Conservation (phyloP, 2,329 filamentous ascomycete genomes). For the Talaromyces sp. region DNA sequence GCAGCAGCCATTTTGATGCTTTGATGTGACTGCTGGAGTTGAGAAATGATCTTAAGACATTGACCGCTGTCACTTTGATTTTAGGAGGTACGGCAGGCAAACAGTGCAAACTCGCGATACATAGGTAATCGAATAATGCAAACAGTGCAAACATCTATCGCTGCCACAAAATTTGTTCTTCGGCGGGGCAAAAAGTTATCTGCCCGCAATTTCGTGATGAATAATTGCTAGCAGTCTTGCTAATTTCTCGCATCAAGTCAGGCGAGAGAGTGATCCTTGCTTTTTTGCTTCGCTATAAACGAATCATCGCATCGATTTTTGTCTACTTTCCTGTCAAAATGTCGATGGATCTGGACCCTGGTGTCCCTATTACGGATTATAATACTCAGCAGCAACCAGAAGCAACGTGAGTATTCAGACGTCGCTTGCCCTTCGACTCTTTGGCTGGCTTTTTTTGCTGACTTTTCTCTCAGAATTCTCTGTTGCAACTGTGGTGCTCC, state of each 20-base stretch:
- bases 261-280: neutral
- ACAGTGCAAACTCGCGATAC: constrained; percentile 17
- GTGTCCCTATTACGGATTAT: constrained; percentile 48
- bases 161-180: constrained; percentile 12
- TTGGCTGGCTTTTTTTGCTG: constrained; percentile 21
- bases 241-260: neutral
- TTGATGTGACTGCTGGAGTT: neutral
- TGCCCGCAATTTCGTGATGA: constrained; percentile 12
- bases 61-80: neutral
- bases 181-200: constrained; percentile 19
- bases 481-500: constrained; percentile 97
- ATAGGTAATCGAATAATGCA: constrained; percentile 5
- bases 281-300: neutral
- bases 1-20: constrained; percentile 10
- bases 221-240: neutral
- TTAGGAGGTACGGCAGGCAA: constrained; percentile 3
- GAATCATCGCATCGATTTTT: neutral
- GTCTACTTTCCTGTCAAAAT: constrained; percentile 32
- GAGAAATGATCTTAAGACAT: neutral
- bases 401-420: constrained; percentile 50
- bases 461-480: constrained; percentile 62
- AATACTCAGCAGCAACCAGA: constrained; percentile 38
- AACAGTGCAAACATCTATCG: constrained; percentile 19
- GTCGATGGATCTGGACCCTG: constrained; percentile 59
- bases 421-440: neutral